A percentile compares a stretch with the other conserved stretches of the same genome.
phyloP scores from a whole-genome alignment of 1,284 basidiomycete genomes.

The Rhodotorula sp. region DNA sequence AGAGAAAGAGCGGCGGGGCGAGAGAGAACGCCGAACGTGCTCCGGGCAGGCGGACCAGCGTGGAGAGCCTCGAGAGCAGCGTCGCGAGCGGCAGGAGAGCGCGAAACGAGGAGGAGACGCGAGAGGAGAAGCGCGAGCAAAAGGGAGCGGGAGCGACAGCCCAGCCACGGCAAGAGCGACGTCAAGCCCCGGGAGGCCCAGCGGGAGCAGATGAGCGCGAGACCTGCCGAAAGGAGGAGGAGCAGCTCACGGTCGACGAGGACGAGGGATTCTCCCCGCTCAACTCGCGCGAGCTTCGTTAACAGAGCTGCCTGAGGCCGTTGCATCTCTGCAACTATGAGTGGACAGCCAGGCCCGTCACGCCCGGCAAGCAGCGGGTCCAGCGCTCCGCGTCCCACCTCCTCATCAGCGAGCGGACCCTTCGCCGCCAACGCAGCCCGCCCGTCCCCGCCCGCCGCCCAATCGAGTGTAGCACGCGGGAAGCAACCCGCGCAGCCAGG shows the following conservation, averaged over 20 bases:
- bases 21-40: conserved; percentile 11
- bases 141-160: no score
- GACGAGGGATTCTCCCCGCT: not conserved
- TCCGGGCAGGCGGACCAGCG: not conserved
- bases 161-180: not conserved
- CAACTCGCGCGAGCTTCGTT: not conserved
- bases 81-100: not conserved
- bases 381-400: not conserved
- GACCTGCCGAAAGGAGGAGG: not conserved
- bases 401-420: conserved; percentile 1
- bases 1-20: conserved; percentile 9
- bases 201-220: not conserved
- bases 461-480: conserved; percentile 5
- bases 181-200: not conserved
- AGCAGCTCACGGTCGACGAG: not conserved
- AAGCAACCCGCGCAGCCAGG: conserved; percentile 2
- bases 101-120: not conserved
- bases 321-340: not conserved
- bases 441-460: not conserved
- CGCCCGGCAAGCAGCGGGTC: not conserved
- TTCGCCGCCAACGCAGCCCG: conserved; percentile 4
- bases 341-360: not conserved
- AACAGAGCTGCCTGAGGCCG: no score
- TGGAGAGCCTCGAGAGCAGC: not conserved
- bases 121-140: not conserved